Base-by-base conservation (phyloP, 352 stramenopile species). In the Phytophthora aleatoria region DNA sequence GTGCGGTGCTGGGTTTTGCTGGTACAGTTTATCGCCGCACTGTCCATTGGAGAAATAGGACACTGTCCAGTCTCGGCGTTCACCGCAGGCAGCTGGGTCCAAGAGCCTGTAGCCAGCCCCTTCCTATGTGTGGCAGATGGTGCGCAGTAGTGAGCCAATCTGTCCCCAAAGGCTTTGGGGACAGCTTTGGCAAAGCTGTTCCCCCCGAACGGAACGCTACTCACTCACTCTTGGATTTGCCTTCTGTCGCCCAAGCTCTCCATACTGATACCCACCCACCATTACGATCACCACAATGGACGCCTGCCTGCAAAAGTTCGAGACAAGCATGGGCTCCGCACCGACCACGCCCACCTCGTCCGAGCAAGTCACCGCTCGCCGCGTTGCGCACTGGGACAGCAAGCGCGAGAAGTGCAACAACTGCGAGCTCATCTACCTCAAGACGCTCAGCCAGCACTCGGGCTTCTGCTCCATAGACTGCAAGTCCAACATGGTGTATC, bases 401-500 rank as follows among this genome's bases (percentile, higher is more conserved):
- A 95, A 94, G 74, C 87, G 87, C 61, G 79, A 91, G 36, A 87
- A 90, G 69, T 95, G 87, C 81, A 60, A 67, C 58, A 95, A 95
- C 74, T 95, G 87, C 72, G 73, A 85, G 44, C 83, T 82, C 57
- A 92, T 95, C 57, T 95, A 90, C 67, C 75, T 95, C 64, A 93
- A 91, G 69, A 92, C 85, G 41, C 69, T 91, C 16, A 94, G 85
- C 45, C 79, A 73, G 30, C 76, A 90, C 70, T 43, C 70, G 16
- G 83, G 83, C 67, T 94, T 83, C 61, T 95, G 87, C 79, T 95
- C 87, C 7, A 77, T 95, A 41, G 87, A 95, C 69, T 95, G 87
- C 76, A 93, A 95, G 76, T 92, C 85, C 49, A 95, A 95, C 74
- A 86, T 82, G 49, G 61, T 61, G 20, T 95, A 95, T 69, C 64